Percentiles rank a stretch among this genome's conserved stretches.
Conservation (phyloP, 495 filamentous ascomycete species). For the Bacidia rubella region DNA sequence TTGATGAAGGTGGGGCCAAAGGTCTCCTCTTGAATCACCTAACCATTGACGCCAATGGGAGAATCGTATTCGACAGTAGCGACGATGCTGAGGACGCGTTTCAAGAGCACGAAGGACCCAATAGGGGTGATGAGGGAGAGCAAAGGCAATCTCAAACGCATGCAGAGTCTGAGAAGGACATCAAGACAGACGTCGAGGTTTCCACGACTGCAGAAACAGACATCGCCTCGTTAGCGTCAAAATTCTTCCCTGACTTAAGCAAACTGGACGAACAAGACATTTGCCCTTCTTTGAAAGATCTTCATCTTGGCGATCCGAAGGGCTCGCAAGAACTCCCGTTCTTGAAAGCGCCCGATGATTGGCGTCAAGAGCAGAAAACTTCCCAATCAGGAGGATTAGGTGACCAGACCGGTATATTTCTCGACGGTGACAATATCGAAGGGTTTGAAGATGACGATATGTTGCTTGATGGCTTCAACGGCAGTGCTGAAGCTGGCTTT, state of each 20-base stretch:
- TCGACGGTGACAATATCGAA: slow-evolving; percentile 65
- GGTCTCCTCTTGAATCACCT: slow-evolving; percentile 90
- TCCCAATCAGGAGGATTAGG: slow-evolving; percentile 36
- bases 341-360: slow-evolving; percentile 78
- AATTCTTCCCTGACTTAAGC: slow-evolving; percentile 78
- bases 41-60: slow-evolving; percentile 75
- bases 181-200: neutral
- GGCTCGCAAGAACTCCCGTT: slow-evolving; percentile 85
- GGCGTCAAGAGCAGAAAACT: slow-evolving; percentile 49
- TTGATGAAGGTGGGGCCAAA: slow-evolving; percentile 96
- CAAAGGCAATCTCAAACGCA: slow-evolving; percentile 31
- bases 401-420: slow-evolving; percentile 66
- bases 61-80: slow-evolving; percentile 96
- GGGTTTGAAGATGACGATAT: slow-evolving; percentile 68
- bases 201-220: slow-evolving; percentile 39
- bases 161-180: slow-evolving; percentile 41
- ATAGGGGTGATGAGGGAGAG: slow-evolving; percentile 23
- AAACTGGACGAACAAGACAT: slow-evolving; percentile 75
- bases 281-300: slow-evolving; percentile 85
- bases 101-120: slow-evolving; percentile 32
- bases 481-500: slow-evolving; percentile 54
- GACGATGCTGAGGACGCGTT: slow-evolving; percentile 66
- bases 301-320: slow-evolving; percentile 74
- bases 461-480: slow-evolving; percentile 58
- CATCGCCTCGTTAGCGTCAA: slow-evolving; percentile 51